A percentile compares a stretch with the other conserved stretches of the same genome.
Evolutionary conservation across 2,329 filamentous ascomycete genomes (phyloP).

Genomic region (Onygenales sp.): DNA sequence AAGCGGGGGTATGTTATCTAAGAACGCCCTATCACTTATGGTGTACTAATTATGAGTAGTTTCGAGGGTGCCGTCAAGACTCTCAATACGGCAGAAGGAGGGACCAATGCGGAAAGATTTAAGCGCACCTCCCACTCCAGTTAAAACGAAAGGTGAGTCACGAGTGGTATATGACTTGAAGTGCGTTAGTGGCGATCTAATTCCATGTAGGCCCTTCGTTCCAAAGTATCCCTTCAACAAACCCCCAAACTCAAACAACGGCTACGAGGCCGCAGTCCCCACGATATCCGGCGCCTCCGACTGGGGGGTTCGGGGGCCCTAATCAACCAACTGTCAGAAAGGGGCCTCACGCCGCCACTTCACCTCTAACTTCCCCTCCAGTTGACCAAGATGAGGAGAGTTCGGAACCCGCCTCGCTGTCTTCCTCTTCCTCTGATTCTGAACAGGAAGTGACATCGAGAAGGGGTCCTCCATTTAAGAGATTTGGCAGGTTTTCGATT

Average conservation of each 20-base stretch:
- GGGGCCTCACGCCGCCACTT: constrained; percentile 15
- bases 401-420: constrained; percentile 12
- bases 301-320: constrained; percentile 14
- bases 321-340: constrained; percentile 17
- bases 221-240: constrained; percentile 18
- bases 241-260: constrained; percentile 13
- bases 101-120: constrained; percentile 17
- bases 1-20: constrained; percentile 20
- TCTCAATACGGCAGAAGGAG: constrained; percentile 29
- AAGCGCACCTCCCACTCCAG: constrained; percentile 10
- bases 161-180: not conserved
- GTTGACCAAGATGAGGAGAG: constrained; percentile 22
- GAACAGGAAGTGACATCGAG: constrained; percentile 18
- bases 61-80: constrained; percentile 29
- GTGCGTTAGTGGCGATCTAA: not conserved
- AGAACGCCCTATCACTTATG: not conserved
- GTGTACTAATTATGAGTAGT: constrained; percentile 16
- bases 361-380: constrained; percentile 21
- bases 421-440: constrained; percentile 24
- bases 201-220: constrained; percentile 19
- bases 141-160: constrained; percentile 8
- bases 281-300: constrained; percentile 16
- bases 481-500: constrained; percentile 31
- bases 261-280: constrained; percentile 15
- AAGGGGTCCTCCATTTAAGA: constrained; percentile 22